These are phyloP conservation scores for Zoysia japonica DNA, from an alignment of 176 grass and related monocot species.

Conservation along the genomic window DNA sequence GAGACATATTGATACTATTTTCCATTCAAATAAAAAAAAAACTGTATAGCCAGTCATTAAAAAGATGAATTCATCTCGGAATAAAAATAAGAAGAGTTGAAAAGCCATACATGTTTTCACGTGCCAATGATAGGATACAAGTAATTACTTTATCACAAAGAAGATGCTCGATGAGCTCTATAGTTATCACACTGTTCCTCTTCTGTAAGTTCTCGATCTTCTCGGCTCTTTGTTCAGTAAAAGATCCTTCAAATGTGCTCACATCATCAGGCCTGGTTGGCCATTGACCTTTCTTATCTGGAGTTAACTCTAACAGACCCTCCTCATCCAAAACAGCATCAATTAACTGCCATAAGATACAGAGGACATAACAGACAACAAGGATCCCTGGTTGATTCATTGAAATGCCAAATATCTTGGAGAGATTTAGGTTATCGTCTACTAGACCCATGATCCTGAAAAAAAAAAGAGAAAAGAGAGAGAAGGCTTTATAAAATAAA, in stretches of 20 bases:
- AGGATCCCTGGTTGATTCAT: conserved; percentile 67
- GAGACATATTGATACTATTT: conserved; percentile 3
- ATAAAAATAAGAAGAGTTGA: conserved; percentile 44
- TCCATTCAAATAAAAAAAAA: background rate
- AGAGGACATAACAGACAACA: conserved; percentile 71
- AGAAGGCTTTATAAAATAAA: conserved; percentile 36
- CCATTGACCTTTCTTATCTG: conserved; percentile 69
- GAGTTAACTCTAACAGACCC: conserved; percentile 70
- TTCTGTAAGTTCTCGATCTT: conserved; percentile 73
- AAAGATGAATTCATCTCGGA: background rate
- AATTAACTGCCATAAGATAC: conserved; percentile 78
- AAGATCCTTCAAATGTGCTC: conserved; percentile 57
- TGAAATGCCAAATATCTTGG: conserved; percentile 71
- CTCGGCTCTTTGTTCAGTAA: conserved; percentile 62
- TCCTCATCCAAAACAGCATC: conserved; percentile 92
- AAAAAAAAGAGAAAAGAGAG: background rate
- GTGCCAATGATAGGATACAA: conserved; percentile 89
- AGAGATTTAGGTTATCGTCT: conserved; percentile 69
- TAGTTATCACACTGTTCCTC: conserved; percentile 65
- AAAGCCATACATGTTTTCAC: conserved; percentile 92
- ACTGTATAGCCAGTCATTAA: background rate
- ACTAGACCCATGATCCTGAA: conserved; percentile 81
- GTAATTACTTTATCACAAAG: conserved; percentile 94
- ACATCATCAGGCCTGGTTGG: conserved; percentile 63
- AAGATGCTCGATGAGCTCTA: conserved; percentile 81